These are phyloP conservation scores for Isabelozyma rhagii DNA, from an alignment of 805 yeast genomes.

Conservation along the genomic window DNA sequence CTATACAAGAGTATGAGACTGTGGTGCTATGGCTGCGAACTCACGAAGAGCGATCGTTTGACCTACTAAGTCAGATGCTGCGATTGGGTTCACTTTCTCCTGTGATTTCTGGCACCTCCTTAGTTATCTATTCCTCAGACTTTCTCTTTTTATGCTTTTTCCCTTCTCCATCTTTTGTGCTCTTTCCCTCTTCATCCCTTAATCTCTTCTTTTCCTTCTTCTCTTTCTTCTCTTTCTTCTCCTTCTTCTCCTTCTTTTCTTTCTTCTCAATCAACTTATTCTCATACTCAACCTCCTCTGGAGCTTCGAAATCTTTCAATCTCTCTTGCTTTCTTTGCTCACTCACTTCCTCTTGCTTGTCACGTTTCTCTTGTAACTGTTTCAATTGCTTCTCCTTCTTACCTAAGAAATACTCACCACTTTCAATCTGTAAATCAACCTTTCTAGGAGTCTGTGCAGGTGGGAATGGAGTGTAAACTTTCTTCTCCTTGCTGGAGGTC, in stretches of 20 bases:
- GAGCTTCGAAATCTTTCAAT: constrained; percentile 78
- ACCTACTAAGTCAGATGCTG: too few species aligned
- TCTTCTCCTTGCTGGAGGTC: constrained; percentile 61
- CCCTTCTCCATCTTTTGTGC: constrained; percentile 22
- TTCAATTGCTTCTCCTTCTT: constrained; percentile 75
- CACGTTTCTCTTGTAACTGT: constrained; percentile 72
- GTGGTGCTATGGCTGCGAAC: too few species aligned
- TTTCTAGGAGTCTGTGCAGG: constrained; percentile 96
- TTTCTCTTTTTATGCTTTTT: constrained; percentile 26
- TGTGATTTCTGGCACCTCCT: too few species aligned
- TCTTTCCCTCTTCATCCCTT: constrained; percentile 16
- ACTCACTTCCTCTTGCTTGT: constrained; percentile 70
- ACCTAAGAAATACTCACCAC: constrained; percentile 96
- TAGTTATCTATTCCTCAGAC: constrained; percentile 11
- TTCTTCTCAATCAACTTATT: constrained; percentile 26
- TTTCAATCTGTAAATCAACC: constrained; percentile 93
- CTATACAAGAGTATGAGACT: too few species aligned
- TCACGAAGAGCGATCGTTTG: too few species aligned
- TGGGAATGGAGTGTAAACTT: constrained; percentile 97
- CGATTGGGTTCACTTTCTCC: too few species aligned
- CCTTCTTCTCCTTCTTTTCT: constrained; percentile 15
- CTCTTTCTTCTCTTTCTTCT: constrained; percentile 27
- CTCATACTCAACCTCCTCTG: constrained; percentile 65
- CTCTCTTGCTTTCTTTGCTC: constrained; percentile 66
- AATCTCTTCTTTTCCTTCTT: constrained; percentile 18